These are phyloP conservation scores for Curvularia lunata DNA, from an alignment of 2,329 filamentous ascomycete species.

Conservation along the genomic window DNA sequence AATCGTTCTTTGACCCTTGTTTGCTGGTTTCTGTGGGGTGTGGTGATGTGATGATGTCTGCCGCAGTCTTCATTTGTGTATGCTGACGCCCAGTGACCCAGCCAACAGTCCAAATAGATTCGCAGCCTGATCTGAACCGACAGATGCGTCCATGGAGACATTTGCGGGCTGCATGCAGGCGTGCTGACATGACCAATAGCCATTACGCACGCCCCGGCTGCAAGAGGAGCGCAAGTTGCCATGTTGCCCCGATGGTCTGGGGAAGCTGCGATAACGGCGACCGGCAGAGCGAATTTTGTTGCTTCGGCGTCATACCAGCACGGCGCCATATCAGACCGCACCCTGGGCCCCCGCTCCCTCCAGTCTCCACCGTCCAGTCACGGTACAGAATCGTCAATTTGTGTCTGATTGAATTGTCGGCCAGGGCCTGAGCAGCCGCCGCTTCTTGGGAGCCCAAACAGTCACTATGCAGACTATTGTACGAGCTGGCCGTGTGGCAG, in stretches of 20 bases:
- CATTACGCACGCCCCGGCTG: constrained; percentile 2
- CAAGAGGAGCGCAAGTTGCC: constrained; percentile 3
- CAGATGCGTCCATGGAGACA: neutral
- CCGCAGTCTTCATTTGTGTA: neutral
- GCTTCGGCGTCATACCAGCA: constrained; percentile 29
- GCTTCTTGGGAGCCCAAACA: constrained; percentile 33
- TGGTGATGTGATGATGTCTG: neutral
- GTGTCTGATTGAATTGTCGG: constrained; percentile 21
- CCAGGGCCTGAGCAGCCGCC: constrained; percentile 16
- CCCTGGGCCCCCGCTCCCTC: constrained; percentile 13
- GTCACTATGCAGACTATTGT: constrained; percentile 49
- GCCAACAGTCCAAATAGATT: neutral
- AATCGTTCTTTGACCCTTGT: constrained; percentile 16
- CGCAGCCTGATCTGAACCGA: neutral
- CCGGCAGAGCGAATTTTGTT: constrained; percentile 39
- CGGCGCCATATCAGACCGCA: constrained; percentile 26
- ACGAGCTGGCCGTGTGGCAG: constrained; percentile 47
- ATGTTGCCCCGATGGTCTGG: constrained; percentile 13
- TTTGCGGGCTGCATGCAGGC: neutral
- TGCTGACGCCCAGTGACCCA: neutral
- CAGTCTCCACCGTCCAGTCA: constrained; percentile 18
- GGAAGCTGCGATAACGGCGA: constrained; percentile 20
- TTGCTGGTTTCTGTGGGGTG: neutral
- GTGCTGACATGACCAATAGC: constrained; percentile 1
- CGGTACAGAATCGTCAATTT: constrained; percentile 22